A percentile compares a stretch with the other conserved stretches of the same genome.
phyloP scores from a whole-genome alignment of 2,329 filamentous ascomycete species.

The Dactylellina leptospora region DNA sequence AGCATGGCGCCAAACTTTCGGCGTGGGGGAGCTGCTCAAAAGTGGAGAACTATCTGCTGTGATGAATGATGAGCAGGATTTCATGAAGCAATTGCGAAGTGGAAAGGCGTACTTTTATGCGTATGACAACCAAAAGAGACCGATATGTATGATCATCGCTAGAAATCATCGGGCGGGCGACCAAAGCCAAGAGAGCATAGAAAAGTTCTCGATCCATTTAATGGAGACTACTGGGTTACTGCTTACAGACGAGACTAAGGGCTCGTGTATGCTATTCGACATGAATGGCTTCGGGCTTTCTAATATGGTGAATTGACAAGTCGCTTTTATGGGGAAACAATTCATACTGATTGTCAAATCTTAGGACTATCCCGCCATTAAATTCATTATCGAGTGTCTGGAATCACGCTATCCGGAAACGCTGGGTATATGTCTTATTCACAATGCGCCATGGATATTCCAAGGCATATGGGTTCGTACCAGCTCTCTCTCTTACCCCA shows the following conservation, averaged over 20 bases:
- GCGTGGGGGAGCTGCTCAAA: no score
- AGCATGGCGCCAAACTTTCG: constrained; percentile 87
- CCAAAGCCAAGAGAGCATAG: constrained; percentile 80
- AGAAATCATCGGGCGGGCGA: constrained; percentile 82
- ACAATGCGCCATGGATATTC: constrained; percentile 97
- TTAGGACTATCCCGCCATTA: constrained; percentile 90
- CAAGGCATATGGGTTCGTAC: constrained; percentile 69
- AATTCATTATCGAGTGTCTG: constrained; percentile 99
- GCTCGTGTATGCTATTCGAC: constrained; percentile 92
- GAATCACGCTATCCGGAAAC: constrained; percentile 98
- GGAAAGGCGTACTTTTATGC: constrained; percentile 95
- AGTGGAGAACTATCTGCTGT: constrained; percentile 75
- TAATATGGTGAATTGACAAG: constrained; percentile 76
- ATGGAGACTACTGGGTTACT: constrained; percentile 92
- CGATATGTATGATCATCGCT: constrained; percentile 85
- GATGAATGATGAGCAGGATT: constrained; percentile 73
- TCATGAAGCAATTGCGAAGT: constrained; percentile 81
- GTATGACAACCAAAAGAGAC: constrained; percentile 80
- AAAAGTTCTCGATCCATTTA: constrained; percentile 88
- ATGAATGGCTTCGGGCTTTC: constrained; percentile 92
- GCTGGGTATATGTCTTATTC: constrained; percentile 86
- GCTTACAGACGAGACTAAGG: constrained; percentile 81
- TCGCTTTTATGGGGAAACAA: not conserved
- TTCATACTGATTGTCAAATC: not conserved
- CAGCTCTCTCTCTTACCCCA: not conserved